Evolutionary conservation across 2,329 filamentous ascomycete species (phyloP).

Genomic region (Phialophora tarda): DNA sequence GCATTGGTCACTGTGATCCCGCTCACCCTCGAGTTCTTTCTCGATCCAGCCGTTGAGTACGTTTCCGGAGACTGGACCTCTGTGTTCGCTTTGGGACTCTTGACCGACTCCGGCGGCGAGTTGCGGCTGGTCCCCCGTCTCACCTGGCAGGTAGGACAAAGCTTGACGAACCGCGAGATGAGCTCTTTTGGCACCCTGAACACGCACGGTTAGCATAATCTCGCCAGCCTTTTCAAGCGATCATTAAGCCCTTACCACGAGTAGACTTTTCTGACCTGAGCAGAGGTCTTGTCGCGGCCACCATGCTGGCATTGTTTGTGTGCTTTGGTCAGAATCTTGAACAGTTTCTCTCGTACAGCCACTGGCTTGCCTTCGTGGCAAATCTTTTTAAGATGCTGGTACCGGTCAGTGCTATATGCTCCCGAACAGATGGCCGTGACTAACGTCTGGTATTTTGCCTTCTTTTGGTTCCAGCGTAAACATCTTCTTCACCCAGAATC

Average conservation of each 20-base stretch:
- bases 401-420: neutral
- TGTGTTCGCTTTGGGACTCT: slow-evolving; percentile 27
- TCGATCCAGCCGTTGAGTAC: slow-evolving; percentile 14
- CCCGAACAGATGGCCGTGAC: slow-evolving; percentile 25
- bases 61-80: slow-evolving; percentile 26
- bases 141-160: slow-evolving; percentile 57
- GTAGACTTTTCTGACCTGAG: slow-evolving; percentile 56
- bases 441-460: slow-evolving; percentile 47
- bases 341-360: slow-evolving; percentile 58
- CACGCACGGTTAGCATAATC: slow-evolving; percentile 2
- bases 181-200: slow-evolving; percentile 58
- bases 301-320: slow-evolving; percentile 59
- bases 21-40: slow-evolving; percentile 27
- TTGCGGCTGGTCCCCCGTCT: slow-evolving; percentile 48
- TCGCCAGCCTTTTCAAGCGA: slow-evolving; percentile 1
- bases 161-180: slow-evolving; percentile 59
- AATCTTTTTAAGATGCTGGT: slow-evolving; percentile 48
- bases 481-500: slow-evolving; percentile 62
- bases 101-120: slow-evolving; percentile 30
- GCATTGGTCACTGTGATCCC: slow-evolving; percentile 11
- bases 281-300: slow-evolving; percentile 60
- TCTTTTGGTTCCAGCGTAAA: slow-evolving; percentile 54
- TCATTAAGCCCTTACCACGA: slow-evolving; percentile 51
- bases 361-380: slow-evolving; percentile 60
- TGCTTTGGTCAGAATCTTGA: slow-evolving; percentile 57